These are phyloP conservation scores for Cytospora paraplurivora DNA, from an alignment of 2,329 filamentous ascomycete species.

Conservation along the genomic window DNA sequence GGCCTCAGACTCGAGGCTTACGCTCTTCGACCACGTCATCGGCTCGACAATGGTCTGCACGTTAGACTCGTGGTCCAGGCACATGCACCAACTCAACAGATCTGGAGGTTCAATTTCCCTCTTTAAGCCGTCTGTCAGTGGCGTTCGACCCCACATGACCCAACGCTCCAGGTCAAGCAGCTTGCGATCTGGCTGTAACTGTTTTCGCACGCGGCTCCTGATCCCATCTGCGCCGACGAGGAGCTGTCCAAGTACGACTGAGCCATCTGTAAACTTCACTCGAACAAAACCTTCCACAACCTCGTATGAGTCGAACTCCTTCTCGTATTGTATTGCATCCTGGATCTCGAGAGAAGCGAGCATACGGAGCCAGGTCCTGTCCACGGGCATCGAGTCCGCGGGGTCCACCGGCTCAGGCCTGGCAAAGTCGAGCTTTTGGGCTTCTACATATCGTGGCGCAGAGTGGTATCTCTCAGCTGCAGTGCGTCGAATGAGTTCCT, in stretches of 20 bases:
- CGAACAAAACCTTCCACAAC: conserved; percentile 30
- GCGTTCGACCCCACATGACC: conserved; percentile 38
- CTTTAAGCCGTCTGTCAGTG: conserved; percentile 33
- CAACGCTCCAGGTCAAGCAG: conserved; percentile 38
- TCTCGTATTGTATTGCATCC: conserved; percentile 37
- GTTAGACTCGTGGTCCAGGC: conserved; percentile 34
- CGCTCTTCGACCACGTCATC: conserved; percentile 34
- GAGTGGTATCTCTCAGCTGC: conserved; percentile 31
- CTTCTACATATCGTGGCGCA: conserved; percentile 36
- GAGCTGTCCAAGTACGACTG: conserved; percentile 32
- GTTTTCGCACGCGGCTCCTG: conserved; percentile 36
- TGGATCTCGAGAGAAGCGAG: conserved; percentile 34
- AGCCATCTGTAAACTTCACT: conserved; percentile 36
- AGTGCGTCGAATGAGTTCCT: conserved; percentile 31
- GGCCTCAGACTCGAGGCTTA: conserved; percentile 27
- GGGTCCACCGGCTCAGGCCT: conserved; percentile 28
- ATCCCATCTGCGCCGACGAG: conserved; percentile 39
- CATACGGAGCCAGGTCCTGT: conserved; percentile 38
- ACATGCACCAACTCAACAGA: conserved; percentile 38
- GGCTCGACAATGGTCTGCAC: conserved; percentile 36
- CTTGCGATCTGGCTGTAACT: conserved; percentile 36
- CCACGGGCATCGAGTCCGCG: conserved; percentile 32
- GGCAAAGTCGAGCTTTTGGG: conserved; percentile 32
- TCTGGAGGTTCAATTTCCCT: conserved; percentile 28
- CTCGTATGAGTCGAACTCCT: conserved; percentile 35